Base-by-base conservation (phyloP, 306 rosid genomes). In the Echinosophora koreensis region DNA sequence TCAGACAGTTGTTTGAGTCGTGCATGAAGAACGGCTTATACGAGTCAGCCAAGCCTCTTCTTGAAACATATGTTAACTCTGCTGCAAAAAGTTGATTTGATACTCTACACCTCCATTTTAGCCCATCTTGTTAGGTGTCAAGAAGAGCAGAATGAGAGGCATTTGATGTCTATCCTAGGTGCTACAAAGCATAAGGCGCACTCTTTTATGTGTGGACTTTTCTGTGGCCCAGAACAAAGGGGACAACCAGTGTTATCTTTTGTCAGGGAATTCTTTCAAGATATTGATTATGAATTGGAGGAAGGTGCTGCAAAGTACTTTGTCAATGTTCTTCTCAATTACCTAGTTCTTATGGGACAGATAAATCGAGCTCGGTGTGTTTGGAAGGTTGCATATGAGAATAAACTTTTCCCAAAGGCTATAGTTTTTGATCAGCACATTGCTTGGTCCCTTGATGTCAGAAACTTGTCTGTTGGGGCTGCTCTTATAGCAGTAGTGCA, bases 371-470 rank as follows among this genome's bases (percentile, higher is more conserved):
- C 97, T 27, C 89, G 93, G 17, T 95, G 98, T 51, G 89, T 90
- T 71, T 95, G 97, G 98, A 92, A 95, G 85, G 97, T 95, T 34
- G 88, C 97, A 16, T 92, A 95, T 12, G 97, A 95, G 92, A 92
- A 95, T 67, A 95, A 92, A 80, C 98, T 95, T 80, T 95, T 95
- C 82, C 98, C 98, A 0, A 95, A 90, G 86, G 98, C 98, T 51
- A 95, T 95, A 70, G 93, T 92, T 8, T 92, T 95, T 18, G 92
- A 92, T 85, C 98, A 92, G 86, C 97, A 95, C 75, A 92, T 95
- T 69, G 97, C 98, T 65, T 95, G 97, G 98, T 90, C 98, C 16
- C 97, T 92, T 64, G 97, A 95, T 37, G 96, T 95, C 66, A 86
- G 98, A 79, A 92, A 95, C 88, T 88, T 95, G 80, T 92, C 98